A percentile compares a stretch with the other conserved stretches of the same genome.
Conservation (phyloP, 2,329 filamentous ascomycete species). For the Leptographium flavum region DNA sequence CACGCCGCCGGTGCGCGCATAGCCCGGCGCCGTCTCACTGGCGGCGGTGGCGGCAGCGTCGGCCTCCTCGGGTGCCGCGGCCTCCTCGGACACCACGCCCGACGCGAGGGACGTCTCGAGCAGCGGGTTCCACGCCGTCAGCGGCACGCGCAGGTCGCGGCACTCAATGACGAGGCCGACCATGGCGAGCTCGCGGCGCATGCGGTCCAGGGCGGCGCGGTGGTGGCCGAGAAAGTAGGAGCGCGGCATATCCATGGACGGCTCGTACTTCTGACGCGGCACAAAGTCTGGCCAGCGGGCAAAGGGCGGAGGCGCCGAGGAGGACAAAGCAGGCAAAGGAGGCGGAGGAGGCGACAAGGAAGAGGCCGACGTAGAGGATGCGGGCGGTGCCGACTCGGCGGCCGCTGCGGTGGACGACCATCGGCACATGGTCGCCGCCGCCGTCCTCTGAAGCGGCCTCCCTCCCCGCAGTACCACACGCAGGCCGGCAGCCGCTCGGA, state of each 20-base stretch:
- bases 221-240: conserved; percentile 96
- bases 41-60: not conserved
- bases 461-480: no score
- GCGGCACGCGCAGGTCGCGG: conserved; percentile 79
- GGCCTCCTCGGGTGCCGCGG: not conserved
- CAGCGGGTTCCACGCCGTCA: conserved; percentile 79
- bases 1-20: not conserved
- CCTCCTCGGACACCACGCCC: not conserved
- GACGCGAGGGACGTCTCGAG: conserved; percentile 68
- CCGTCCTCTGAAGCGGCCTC: no score
- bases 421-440: no score
- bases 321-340: not conserved
- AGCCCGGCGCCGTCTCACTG: not conserved
- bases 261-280: conserved; percentile 59
- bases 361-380: not conserved
- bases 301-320: conserved; percentile 6
- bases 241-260: conserved; percentile 60
- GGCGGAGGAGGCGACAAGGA: not conserved
- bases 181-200: conserved; percentile 65
- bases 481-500: not conserved
- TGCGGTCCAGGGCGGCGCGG: conserved; percentile 62
- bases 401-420: not conserved
- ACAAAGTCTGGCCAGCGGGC: conserved; percentile 38
- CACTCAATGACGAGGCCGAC: conserved; percentile 89
- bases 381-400: not conserved